phyloP scores from a whole-genome alignment of 257 asterid species.

The Nicotiana noctiflora region DNA sequence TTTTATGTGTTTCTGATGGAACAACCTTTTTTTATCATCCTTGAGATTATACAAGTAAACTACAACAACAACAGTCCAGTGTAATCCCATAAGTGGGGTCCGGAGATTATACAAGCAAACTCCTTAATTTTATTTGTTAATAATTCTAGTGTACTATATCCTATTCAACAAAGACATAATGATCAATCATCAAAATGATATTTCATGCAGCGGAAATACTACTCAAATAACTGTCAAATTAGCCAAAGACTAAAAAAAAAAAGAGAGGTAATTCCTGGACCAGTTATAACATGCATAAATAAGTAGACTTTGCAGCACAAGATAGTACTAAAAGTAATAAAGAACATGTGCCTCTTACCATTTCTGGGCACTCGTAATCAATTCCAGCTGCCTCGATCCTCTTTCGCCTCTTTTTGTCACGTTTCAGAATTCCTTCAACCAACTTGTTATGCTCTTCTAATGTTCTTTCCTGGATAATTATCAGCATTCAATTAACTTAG shows the following conservation, averaged over 20 bases:
- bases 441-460: slow-evolving; percentile 60
- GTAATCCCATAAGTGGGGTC: no score
- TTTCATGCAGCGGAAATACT: neutral
- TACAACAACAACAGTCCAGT: no score
- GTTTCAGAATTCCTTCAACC: slow-evolving; percentile 48
- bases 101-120: neutral
- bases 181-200: neutral
- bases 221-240: neutral
- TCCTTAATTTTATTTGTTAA: no score
- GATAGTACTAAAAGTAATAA: neutral
- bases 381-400: slow-evolving; percentile 85
- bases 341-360: slow-evolving; percentile 37
- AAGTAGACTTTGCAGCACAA: neutral
- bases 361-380: slow-evolving; percentile 71
- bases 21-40: neutral
- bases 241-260: neutral
- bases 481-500: neutral
- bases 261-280: neutral
- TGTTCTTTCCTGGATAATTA: slow-evolving; percentile 51
- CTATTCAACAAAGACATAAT: neutral
- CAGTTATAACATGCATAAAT: neutral
- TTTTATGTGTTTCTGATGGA: neutral
- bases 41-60: neutral
- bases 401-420: slow-evolving; percentile 64
- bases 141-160: no score